A percentile compares a stretch with the other conserved stretches of the same genome.
These are phyloP conservation scores for Phytophthora nicotianae DNA, from an alignment of 352 stramenopile genomes.

Conservation along the genomic window DNA sequence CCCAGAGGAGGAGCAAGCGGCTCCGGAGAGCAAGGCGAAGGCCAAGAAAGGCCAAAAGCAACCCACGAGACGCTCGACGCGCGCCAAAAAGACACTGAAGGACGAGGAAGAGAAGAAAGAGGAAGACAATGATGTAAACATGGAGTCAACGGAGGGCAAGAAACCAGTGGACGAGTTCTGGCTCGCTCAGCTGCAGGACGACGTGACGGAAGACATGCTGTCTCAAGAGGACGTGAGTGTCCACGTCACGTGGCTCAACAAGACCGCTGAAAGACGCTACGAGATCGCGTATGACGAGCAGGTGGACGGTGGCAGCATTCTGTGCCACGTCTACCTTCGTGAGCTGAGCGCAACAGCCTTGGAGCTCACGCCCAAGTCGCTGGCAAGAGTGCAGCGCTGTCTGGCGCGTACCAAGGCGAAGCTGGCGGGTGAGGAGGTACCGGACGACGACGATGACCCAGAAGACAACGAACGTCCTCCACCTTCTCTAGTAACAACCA, in stretches of 20 bases:
- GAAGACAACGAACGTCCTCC: slow-evolving; percentile 70
- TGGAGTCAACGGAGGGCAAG: slow-evolving; percentile 18
- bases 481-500: slow-evolving; percentile 11
- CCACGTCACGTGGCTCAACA: slow-evolving; percentile 70
- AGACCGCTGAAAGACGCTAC: slow-evolving; percentile 39
- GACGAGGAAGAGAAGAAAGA: slow-evolving; percentile 1
- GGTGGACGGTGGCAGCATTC: slow-evolving; percentile 32
- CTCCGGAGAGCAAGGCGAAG: slow-evolving; percentile 19
- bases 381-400: slow-evolving; percentile 56
- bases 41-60: slow-evolving; percentile 24
- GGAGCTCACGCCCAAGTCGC: slow-evolving; percentile 54
- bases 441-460: slow-evolving; percentile 5
- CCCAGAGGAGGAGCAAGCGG: slow-evolving; percentile 6
- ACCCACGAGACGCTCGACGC: slow-evolving; percentile 8
- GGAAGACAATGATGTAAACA: slow-evolving; percentile 16
- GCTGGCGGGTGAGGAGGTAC: slow-evolving; percentile 19
- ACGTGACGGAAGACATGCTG: slow-evolving; percentile 81
- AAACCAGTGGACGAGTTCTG: slow-evolving; percentile 51
- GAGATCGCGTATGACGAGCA: slow-evolving; percentile 64
- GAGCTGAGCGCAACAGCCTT: background rate
- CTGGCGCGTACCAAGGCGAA: slow-evolving; percentile 42
- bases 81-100: slow-evolving; percentile 3
- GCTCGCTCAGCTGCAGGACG: slow-evolving; percentile 74
- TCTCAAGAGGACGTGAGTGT: slow-evolving; percentile 48
- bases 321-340: background rate